Conservation (phyloP, 2,329 filamentous ascomycete genomes). For the Penicillium sp. region DNA sequence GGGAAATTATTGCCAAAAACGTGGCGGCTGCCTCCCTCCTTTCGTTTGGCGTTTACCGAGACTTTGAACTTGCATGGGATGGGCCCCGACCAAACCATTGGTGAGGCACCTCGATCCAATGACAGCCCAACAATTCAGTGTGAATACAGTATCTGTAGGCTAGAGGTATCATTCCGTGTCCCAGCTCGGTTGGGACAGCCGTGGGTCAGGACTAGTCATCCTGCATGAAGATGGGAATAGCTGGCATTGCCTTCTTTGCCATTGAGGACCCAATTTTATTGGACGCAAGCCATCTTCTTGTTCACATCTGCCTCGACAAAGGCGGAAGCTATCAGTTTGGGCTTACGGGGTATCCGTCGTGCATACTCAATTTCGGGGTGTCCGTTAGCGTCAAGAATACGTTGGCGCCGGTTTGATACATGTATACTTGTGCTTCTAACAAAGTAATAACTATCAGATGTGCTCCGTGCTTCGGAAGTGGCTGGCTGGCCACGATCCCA, state of each 20-base stretch:
- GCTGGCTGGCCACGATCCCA: slow-evolving; percentile 16
- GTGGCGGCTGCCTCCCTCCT: neutral
- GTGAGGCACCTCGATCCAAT: neutral
- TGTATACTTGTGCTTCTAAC: neutral
- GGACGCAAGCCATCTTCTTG: neutral
- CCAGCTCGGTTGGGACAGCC: slow-evolving; percentile 4
- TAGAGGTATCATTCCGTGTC: slow-evolving; percentile 3
- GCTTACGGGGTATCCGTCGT: neutral
- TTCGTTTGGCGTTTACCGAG: neutral
- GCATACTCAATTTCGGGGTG: slow-evolving; percentile 5
- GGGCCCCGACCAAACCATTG: neutral
- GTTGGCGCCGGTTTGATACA: neutral
- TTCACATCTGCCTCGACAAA: neutral
- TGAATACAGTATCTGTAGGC: neutral
- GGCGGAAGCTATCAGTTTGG: neutral
- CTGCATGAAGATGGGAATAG: slow-evolving; percentile 12
- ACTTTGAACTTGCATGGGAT: slow-evolving; percentile 7
- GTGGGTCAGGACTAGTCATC: slow-evolving; percentile 13
- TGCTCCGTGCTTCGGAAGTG: slow-evolving; percentile 14
- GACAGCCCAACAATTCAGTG: neutral
- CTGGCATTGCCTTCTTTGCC: slow-evolving; percentile 8
- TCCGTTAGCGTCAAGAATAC: slow-evolving; percentile 1
- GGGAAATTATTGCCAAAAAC: neutral
- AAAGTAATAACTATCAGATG: neutral
- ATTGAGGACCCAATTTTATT: slow-evolving; percentile 5